These are phyloP conservation scores for Myxozyma mucilagina DNA, from an alignment of 805 yeast species.

Conservation along the genomic window DNA sequence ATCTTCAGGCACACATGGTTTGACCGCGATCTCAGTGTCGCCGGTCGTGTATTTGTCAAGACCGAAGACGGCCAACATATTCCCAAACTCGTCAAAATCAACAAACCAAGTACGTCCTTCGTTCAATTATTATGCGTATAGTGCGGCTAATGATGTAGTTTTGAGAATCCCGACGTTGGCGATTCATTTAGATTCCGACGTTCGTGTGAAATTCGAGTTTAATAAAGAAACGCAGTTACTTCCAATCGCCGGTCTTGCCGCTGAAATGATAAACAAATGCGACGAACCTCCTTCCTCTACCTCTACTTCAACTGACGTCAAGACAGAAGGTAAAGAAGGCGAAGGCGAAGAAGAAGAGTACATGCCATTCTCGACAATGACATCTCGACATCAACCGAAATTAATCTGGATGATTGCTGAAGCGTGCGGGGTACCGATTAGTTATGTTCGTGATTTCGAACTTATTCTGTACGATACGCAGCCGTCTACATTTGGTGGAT, in stretches of 20 bases:
- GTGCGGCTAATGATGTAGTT: conserved; percentile 38
- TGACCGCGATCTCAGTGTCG: conserved; percentile 86
- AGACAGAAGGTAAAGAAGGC: neutral
- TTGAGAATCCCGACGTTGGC: conserved; percentile 93
- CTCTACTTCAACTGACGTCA: neutral
- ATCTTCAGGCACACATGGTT: conserved; percentile 77
- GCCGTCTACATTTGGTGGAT: conserved; percentile 79
- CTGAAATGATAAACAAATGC: conserved; percentile 42
- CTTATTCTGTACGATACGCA: conserved; percentile 83
- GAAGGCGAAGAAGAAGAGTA: conserved; percentile 52
- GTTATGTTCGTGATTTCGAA: conserved; percentile 84
- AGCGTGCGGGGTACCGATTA: conserved; percentile 53
- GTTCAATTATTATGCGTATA: neutral
- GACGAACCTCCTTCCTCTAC: conserved; percentile 28
- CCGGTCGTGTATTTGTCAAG: conserved; percentile 82
- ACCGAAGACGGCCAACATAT: conserved; percentile 46
- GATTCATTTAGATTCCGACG: conserved; percentile 81
- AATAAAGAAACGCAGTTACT: conserved; percentile 82
- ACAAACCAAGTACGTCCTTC: conserved; percentile 55
- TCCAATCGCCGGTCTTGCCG: conserved; percentile 75
- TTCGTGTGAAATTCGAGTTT: conserved; percentile 76
- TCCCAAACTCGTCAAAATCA: conserved; percentile 73
- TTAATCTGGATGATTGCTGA: conserved; percentile 67
- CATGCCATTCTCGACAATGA: conserved; percentile 61
- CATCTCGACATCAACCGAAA: conserved; percentile 74